Percentiles rank a stretch among this genome's conserved stretches.
phyloP scores from a whole-genome alignment of 495 filamentous ascomycete species.

The Xylaria acuta region DNA sequence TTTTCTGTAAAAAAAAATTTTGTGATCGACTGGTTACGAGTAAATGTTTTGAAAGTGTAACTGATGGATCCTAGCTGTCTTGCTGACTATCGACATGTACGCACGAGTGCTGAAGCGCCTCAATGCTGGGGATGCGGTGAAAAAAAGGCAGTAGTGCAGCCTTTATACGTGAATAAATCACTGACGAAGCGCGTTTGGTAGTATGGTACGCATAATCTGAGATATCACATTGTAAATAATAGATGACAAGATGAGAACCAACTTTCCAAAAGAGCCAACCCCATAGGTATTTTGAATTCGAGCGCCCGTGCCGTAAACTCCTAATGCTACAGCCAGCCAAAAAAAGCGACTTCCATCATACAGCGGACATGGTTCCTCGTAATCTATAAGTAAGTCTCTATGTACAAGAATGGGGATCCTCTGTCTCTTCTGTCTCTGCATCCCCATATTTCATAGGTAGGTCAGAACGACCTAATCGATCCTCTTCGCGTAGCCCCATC shows the following conservation, averaged over 20 bases:
- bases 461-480: slow-evolving; percentile 36
- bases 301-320: slow-evolving; percentile 9
- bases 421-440: neutral
- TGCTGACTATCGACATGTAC: slow-evolving; percentile 52
- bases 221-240: neutral
- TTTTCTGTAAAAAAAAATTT: too few species aligned
- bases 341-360: slow-evolving; percentile 6
- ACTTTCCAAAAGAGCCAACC: slow-evolving; percentile 20
- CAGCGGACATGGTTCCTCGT: slow-evolving; percentile 21
- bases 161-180: neutral
- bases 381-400: slow-evolving; percentile 20
- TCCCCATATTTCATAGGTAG: neutral
- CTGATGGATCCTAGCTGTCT: slow-evolving; percentile 39
- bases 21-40: too few species aligned
- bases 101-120: slow-evolving; percentile 45
- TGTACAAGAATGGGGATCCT: slow-evolving; percentile 12
- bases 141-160: slow-evolving; percentile 42
- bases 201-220: neutral
- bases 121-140: slow-evolving; percentile 42
- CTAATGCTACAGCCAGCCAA: slow-evolving; percentile 23
- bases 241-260: neutral
- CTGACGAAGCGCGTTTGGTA: neutral
- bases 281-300: slow-evolving; percentile 21
- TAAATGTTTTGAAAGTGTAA: neutral
- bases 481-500: slow-evolving; percentile 61